phyloP scores from a whole-genome alignment of 1,139 yeast species.

The Chernovozyma aurita region DNA sequence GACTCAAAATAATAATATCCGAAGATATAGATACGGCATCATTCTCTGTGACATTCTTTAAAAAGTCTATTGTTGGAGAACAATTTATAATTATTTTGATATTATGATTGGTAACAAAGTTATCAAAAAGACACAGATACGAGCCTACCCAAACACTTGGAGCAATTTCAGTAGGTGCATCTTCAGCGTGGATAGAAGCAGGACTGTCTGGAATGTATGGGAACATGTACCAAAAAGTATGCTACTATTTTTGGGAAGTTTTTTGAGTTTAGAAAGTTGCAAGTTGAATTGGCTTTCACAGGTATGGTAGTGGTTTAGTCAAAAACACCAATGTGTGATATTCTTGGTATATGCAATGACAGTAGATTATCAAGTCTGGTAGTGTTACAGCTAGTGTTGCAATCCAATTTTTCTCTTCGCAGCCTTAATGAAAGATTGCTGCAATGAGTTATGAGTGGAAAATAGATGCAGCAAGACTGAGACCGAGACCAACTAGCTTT shows the following conservation, averaged over 20 bases:
- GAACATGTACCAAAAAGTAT: background rate
- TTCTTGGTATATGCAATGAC: too few relatives aligned
- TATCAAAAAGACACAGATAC: slow-evolving; percentile 14
- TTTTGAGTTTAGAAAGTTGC: too few relatives aligned
- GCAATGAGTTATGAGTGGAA: too few relatives aligned
- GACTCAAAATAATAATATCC: slow-evolving; percentile 35
- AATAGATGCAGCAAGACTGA: too few relatives aligned
- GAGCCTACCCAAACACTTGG: slow-evolving; percentile 32
- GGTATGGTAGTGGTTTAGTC: too few relatives aligned
- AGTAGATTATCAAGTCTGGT: too few relatives aligned
- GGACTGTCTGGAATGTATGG: slow-evolving; percentile 8
- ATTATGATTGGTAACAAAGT: slow-evolving; percentile 21
- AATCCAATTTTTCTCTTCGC: too few relatives aligned
- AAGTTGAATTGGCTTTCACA: too few relatives aligned
- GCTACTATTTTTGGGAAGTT: background rate
- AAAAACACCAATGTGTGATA: too few relatives aligned
- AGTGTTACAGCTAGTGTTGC: too few relatives aligned
- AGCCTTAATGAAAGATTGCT: background rate
- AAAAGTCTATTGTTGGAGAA: slow-evolving; percentile 30
- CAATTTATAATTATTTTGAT: slow-evolving; percentile 42
- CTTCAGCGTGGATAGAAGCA: slow-evolving; percentile 3
- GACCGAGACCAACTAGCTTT: too few relatives aligned
- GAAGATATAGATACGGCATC: slow-evolving; percentile 26
- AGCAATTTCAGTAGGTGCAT: slow-evolving; percentile 16
- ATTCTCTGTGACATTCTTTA: slow-evolving; percentile 17